These are phyloP conservation scores for Seminavis robusta DNA, from an alignment of 108 stramenopile species.

Conservation along the genomic window DNA sequence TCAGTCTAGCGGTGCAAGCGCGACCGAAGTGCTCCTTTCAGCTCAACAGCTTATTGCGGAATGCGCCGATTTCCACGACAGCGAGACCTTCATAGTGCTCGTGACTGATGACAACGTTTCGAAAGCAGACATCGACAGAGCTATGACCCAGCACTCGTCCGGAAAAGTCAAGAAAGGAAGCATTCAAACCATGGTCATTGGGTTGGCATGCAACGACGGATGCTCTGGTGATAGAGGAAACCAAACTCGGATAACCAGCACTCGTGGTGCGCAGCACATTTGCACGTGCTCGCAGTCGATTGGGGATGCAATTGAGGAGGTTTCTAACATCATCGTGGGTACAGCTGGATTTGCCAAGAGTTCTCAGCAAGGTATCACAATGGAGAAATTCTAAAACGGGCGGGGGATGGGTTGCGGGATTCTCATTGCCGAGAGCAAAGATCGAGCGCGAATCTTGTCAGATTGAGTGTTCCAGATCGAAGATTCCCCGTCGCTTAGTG, in stretches of 20 bases:
- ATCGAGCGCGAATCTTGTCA: no score
- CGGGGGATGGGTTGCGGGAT: no score
- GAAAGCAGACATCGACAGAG: conserved; percentile 6
- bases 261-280: conserved; percentile 20
- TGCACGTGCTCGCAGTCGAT: conserved; percentile 7
- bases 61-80: no score
- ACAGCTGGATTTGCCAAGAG: conserved; percentile 17
- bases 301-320: conserved; percentile 1
- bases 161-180: neutral
- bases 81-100: no score
- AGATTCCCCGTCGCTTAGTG: no score
- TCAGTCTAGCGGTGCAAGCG: no score
- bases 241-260: conserved; percentile 6
- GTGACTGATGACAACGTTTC: no score
- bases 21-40: no score
- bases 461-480: no score
- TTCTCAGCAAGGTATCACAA: conserved; percentile 20
- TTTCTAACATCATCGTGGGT: conserved; percentile 12
- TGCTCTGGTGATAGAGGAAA: conserved; percentile 16
- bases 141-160: conserved; percentile 4
- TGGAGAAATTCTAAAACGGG: conserved; percentile 25
- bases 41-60: no score
- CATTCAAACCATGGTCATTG: conserved; percentile 17
- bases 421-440: no score
- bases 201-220: conserved; percentile 10